Evolutionary conservation across 805 yeast genomes (phyloP).

Genomic region (Pichia nanzhaoensis): DNA sequence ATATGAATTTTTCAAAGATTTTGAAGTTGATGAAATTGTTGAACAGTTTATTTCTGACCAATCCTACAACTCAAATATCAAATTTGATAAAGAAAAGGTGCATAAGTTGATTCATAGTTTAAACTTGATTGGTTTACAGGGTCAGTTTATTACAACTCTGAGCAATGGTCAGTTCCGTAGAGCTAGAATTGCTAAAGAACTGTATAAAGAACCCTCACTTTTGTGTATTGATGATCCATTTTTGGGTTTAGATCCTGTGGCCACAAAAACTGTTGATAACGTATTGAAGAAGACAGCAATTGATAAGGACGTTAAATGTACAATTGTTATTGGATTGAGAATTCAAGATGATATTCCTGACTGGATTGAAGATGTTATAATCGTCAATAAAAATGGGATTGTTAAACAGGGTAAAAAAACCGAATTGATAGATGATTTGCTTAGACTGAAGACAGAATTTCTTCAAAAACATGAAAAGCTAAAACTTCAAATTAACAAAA

Average conservation of each 20-base stretch:
- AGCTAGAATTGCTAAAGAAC: conserved; percentile 74
- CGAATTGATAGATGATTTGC: conserved; percentile 23
- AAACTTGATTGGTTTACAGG: conserved; percentile 47
- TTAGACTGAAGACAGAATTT: conserved; percentile 20
- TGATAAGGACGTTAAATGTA: conserved; percentile 29
- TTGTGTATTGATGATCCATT: conserved; percentile 87
- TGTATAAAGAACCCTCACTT: conserved; percentile 58
- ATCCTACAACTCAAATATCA: conserved; percentile 38
- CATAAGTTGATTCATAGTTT: conserved; percentile 42
- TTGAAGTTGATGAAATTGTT: conserved; percentile 66
- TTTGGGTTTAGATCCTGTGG: conserved; percentile 78
- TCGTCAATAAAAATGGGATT: conserved; percentile 52
- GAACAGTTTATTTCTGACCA: conserved; percentile 52
- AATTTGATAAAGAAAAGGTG: conserved; percentile 33
- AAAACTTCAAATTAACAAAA: conserved; percentile 13
- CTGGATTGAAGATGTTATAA: conserved; percentile 73
- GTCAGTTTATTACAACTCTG: conserved; percentile 77
- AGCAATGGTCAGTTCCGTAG: conserved; percentile 94
- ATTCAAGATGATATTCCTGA: conserved; percentile 68
- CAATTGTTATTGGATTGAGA: conserved; percentile 69
- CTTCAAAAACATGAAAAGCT: conserved; percentile 18
- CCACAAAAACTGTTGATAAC: conserved; percentile 51
- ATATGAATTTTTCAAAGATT: conserved; percentile 78
- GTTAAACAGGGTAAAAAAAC: conserved; percentile 39
- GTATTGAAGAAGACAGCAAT: conserved; percentile 34